Evolutionary conservation across 768 basidiomycete genomes (phyloP).

Genomic region (Boletus subcaerulescens): DNA sequence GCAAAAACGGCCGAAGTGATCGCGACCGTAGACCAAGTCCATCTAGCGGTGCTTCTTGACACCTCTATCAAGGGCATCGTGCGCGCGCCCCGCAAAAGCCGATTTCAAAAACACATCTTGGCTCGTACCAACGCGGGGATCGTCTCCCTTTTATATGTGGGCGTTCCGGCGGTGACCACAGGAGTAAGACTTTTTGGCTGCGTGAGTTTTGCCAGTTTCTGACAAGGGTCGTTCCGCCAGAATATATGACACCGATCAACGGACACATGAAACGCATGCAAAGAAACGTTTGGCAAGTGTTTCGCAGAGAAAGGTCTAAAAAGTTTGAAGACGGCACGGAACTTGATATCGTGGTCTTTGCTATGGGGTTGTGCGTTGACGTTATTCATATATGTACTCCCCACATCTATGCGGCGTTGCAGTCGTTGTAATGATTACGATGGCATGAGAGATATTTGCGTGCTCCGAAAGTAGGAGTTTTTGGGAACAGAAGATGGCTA

Average conservation of each 20-base stretch:
- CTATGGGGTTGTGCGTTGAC: slow-evolving; percentile 1
- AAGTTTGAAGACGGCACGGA: slow-evolving; percentile 23
- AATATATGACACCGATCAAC: slow-evolving; percentile 16
- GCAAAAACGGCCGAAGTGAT: slow-evolving; percentile 2
- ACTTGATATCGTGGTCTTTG: slow-evolving; percentile 21
- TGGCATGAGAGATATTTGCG: slow-evolving; percentile 40
- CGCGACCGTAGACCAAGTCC: neutral
- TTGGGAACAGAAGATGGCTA: no score
- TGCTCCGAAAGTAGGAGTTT: slow-evolving; percentile 1
- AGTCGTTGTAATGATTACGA: slow-evolving; percentile 43
- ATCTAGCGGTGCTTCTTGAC: neutral
- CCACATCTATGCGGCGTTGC: neutral
- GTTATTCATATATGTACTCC: no score
- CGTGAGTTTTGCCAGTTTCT: neutral
- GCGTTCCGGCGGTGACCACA: slow-evolving; percentile 31
- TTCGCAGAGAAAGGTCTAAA: no score
- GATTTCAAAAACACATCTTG: slow-evolving; percentile 33
- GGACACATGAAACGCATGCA: slow-evolving; percentile 46
- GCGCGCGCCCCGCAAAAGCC: slow-evolving; percentile 32
- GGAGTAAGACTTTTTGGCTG: slow-evolving; percentile 15
- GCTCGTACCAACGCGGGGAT: slow-evolving; percentile 31
- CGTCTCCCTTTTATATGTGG: slow-evolving; percentile 21
- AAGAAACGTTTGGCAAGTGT: slow-evolving; percentile 11
- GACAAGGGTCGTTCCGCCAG: neutral
- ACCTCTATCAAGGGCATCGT: slow-evolving; percentile 22